Base-by-base conservation (phyloP, 257 asterid genomes). In the Lavandula angustifolia region DNA sequence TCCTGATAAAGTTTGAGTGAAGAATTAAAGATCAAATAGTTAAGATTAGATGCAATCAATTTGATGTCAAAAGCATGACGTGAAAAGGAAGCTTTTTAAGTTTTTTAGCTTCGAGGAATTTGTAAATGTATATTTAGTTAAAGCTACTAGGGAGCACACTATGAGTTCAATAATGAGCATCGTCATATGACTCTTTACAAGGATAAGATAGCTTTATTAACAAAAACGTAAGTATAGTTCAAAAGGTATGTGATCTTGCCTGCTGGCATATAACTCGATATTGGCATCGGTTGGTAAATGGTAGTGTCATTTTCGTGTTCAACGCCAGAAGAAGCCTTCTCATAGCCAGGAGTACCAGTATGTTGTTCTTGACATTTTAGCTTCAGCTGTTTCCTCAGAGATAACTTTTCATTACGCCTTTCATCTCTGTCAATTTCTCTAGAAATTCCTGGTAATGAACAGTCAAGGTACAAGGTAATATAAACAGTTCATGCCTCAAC, bases 371-470 rank as follows among this genome's bases (percentile, higher is more conserved):
- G 95, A 73, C 92, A 86, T 80, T 88, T 94, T 72, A 87, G 68
- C 80, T 87, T 94, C 82, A 90, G 81, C 76, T 83, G 96, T 75
- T 88, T 94, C 84, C 95, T 88, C 86, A 86, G 61, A 43, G 99
- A 94, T 43, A 92, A 62, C 74, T 89, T 89, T 72, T 87, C 97
- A 65, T 68, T 17, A 73, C 96, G 84, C 49, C 81, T 77, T 31
- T 85, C 96, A 48, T 87, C 91, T 67, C 95, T 82, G 38, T 78
- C 91, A 62, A 16, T 64, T 52, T 84, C 95, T 68, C 54, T 72
- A 61, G 72, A 83, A 75, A 90, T 74, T 70, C 96, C 99, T 94
- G 82, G 58, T 49, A 42, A 53, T 53, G 52, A 44, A 64, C 66
- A 65, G 66, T 41, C 1, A 22, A 33, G 11, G 17, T 17, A 9